These are phyloP conservation scores for Metarhizium humberi DNA, from an alignment of 2,329 filamentous ascomycete species.

Conservation along the genomic window DNA sequence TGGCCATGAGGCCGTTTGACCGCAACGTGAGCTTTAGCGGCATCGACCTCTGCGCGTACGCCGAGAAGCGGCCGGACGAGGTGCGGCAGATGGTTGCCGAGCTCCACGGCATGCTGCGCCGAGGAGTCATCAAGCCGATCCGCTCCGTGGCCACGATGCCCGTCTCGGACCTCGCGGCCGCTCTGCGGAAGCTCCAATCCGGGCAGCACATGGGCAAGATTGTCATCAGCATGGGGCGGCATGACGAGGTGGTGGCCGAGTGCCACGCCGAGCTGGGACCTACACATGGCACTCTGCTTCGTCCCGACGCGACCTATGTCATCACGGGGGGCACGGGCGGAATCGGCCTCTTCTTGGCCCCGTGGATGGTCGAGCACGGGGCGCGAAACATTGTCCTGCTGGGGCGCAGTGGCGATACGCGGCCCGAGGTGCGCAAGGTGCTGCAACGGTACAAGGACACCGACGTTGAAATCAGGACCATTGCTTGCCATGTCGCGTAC, in stretches of 20 bases:
- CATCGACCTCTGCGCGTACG: slow-evolving; percentile 24
- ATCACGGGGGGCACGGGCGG: slow-evolving; percentile 5
- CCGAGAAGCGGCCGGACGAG: slow-evolving; percentile 7
- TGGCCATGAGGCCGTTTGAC: slow-evolving; percentile 27
- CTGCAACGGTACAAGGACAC: slow-evolving; percentile 2
- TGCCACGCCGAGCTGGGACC: not conserved
- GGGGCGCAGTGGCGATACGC: slow-evolving; percentile 1
- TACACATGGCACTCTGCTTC: not conserved
- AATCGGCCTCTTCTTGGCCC: slow-evolving; percentile 3
- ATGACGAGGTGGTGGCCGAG: slow-evolving; percentile 7
- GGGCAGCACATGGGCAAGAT: slow-evolving; percentile 33
- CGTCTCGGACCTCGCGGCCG: slow-evolving; percentile 22
- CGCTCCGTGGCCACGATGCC: slow-evolving; percentile 9
- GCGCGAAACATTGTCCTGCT: slow-evolving; percentile 2
- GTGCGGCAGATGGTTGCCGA: slow-evolving; percentile 6
- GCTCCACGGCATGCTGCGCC: slow-evolving; percentile 6
- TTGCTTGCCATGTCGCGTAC: slow-evolving; percentile 33
- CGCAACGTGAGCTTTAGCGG: slow-evolving; percentile 29
- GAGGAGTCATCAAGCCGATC: slow-evolving; percentile 2
- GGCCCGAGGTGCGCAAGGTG: slow-evolving; percentile 5
- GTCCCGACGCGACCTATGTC: slow-evolving; percentile 4
- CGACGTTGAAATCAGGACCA: slow-evolving; percentile 20
- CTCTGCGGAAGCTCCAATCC: slow-evolving; percentile 29
- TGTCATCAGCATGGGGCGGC: slow-evolving; percentile 18
- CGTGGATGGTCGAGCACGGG: slow-evolving; percentile 5